Base-by-base conservation (phyloP, 2,329 filamentous ascomycete species). In the Diplodia mutila region DNA sequence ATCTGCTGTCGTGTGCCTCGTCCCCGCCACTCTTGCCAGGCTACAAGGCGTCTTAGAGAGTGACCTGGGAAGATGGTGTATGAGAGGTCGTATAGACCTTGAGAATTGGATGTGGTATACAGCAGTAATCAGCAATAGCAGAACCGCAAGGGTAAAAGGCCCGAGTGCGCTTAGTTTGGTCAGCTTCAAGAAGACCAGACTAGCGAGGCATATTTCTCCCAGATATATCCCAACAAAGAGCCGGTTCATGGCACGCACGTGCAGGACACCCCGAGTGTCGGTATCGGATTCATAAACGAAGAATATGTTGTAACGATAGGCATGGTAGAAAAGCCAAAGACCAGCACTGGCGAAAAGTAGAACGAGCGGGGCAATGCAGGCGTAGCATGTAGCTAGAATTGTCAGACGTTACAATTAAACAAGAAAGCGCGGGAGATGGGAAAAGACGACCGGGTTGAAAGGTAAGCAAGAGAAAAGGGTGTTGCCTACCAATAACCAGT, bases 221-320 rank as follows among this genome's bases (percentile, higher is more conserved):
- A 84, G 75, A 66, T 84, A 84, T 16, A 84, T 73, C 61, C 82
- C 82, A 4, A 79, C 80, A 11, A 80, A 79, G 42, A 84, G 76
- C 59, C 84, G 82, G 66, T 81, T 78, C 29, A 84, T 69, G 4
- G 82, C 82, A 29, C 80, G 79, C 65, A 79, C 77, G 72, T 84
- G 84, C 1, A 79, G 77, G 18, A 77, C 77, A 49, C 82, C 82
- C 69, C 80, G 80, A 29, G 82, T 84, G 68, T 84, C 82, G 65
- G 82, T 77, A 48, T 77, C 71, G 67, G 80, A 80, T 68, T 80
- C 81, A 72, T 82, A 82, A 11, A 83, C 80, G 71, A 82, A 84
- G 12, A 84, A 77, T 70, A 84, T 76, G 68, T 82, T 83, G 76
- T 84, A 84, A 21, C 81, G 79, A 73, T 81, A 84, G 61, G 79